Percentiles rank a stretch among this genome's conserved stretches.
Evolutionary conservation across 2,329 filamentous ascomycete genomes (phyloP).

Genomic region (Colletotrichum godetiae): DNA sequence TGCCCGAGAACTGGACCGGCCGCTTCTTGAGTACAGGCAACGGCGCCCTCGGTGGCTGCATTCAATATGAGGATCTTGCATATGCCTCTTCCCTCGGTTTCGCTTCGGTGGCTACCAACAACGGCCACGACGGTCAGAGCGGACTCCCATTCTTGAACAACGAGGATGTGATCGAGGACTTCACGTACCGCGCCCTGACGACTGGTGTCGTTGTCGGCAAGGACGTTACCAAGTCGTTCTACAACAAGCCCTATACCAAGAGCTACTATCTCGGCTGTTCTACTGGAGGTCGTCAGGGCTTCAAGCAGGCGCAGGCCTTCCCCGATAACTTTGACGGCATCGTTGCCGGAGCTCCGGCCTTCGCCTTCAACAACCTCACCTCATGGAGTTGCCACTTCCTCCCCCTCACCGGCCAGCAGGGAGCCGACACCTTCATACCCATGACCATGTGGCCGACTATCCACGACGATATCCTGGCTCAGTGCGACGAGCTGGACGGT

Average conservation of each 20-base stretch:
- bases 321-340: constrained; percentile 65
- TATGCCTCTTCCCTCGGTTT: constrained; percentile 56
- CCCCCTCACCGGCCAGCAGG: constrained; percentile 53
- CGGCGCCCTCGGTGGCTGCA: constrained; percentile 58
- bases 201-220: constrained; percentile 54
- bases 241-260: constrained; percentile 49
- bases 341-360: constrained; percentile 58
- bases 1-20: constrained; percentile 56
- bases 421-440: constrained; percentile 37
- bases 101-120: constrained; percentile 58
- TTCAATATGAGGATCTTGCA: constrained; percentile 54
- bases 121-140: constrained; percentile 57
- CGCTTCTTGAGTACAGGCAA: constrained; percentile 60
- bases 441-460: constrained; percentile 39
- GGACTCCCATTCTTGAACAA: constrained; percentile 46
- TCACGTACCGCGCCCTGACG: constrained; percentile 41
- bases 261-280: constrained; percentile 66
- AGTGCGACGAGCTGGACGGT: constrained; percentile 64
- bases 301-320: constrained; percentile 55
- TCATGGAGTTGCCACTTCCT: constrained; percentile 57
- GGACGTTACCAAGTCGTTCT: constrained; percentile 55
- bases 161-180: constrained; percentile 47
- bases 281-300: constrained; percentile 64
- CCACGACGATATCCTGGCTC: constrained; percentile 42
- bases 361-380: constrained; percentile 54